Evolutionary conservation across 495 filamentous ascomycete genomes (phyloP).

Genomic region (Cudoniella acicularis): DNA sequence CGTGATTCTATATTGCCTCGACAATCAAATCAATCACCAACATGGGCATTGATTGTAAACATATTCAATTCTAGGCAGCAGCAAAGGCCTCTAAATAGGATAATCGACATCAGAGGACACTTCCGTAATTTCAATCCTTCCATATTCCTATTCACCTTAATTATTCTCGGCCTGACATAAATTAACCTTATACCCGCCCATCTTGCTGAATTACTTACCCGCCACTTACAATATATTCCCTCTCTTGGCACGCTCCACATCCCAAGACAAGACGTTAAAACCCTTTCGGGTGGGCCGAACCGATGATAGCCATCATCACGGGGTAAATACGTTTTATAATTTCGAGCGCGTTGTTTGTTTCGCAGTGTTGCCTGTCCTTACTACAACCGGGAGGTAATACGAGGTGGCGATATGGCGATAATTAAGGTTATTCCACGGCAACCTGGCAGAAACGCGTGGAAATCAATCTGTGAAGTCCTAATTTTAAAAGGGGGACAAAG

Average conservation of each 20-base stretch:
- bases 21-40: too few species aligned
- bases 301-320: not conserved
- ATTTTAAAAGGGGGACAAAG: not conserved
- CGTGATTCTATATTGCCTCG: too few species aligned
- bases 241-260: not conserved
- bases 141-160: not conserved
- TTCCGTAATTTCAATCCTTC: not conserved
- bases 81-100: not conserved
- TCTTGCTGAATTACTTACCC: not conserved
- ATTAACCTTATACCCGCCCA: not conserved
- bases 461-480: not conserved
- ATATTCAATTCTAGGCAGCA: not conserved
- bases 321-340: not conserved
- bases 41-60: too few species aligned
- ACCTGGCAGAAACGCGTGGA: not conserved
- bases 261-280: too few species aligned
- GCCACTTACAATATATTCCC: not conserved
- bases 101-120: not conserved
- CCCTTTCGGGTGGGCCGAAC: not conserved
- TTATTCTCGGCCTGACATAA: not conserved
- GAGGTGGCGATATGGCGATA: not conserved
- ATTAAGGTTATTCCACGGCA: not conserved
- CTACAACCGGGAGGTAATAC: not conserved
- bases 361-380: too few species aligned
- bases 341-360: not conserved